Evolutionary conservation across 352 stramenopile species (phyloP).

Genomic region (Phytopythium aichiense): DNA sequence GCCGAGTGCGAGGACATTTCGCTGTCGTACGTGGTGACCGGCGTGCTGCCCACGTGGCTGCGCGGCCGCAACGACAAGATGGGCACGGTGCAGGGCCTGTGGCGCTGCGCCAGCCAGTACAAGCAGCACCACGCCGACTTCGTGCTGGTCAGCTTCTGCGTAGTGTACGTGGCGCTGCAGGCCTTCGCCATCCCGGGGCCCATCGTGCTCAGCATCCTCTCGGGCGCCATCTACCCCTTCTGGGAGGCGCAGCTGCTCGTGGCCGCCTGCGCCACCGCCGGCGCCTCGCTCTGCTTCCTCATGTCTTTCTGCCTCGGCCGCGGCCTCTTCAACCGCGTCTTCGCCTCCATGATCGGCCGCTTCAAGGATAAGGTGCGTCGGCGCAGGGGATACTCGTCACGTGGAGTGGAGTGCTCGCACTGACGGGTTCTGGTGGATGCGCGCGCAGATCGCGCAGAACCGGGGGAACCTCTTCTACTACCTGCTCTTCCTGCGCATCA

Average conservation of each 20-base stretch:
- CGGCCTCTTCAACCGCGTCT: slow-evolving; percentile 60
- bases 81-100: slow-evolving; percentile 73
- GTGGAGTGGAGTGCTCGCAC: too few relatives aligned
- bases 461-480: slow-evolving; percentile 87
- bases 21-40: slow-evolving; percentile 69
- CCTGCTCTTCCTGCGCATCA: slow-evolving; percentile 87
- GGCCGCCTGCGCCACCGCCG: slow-evolving; percentile 78
- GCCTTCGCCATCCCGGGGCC: slow-evolving; percentile 86
- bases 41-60: slow-evolving; percentile 75
- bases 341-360: slow-evolving; percentile 63
- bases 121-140: slow-evolving; percentile 67
- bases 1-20: slow-evolving; percentile 67
- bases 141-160: slow-evolving; percentile 74
- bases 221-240: slow-evolving; percentile 86
- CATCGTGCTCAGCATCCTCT: slow-evolving; percentile 85
- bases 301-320: slow-evolving; percentile 84
- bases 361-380: slow-evolving; percentile 71
- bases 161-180: slow-evolving; percentile 86
- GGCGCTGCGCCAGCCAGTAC: slow-evolving; percentile 75
- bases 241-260: slow-evolving; percentile 73
- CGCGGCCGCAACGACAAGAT: slow-evolving; percentile 84
- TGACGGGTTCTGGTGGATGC: not conserved
- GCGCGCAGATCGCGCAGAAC: slow-evolving; percentile 67
- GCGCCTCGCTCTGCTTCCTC: slow-evolving; percentile 81
- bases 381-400: not conserved